Conservation (phyloP, 768 basidiomycete species). For the Porphyrellus cyaneotinctus region DNA sequence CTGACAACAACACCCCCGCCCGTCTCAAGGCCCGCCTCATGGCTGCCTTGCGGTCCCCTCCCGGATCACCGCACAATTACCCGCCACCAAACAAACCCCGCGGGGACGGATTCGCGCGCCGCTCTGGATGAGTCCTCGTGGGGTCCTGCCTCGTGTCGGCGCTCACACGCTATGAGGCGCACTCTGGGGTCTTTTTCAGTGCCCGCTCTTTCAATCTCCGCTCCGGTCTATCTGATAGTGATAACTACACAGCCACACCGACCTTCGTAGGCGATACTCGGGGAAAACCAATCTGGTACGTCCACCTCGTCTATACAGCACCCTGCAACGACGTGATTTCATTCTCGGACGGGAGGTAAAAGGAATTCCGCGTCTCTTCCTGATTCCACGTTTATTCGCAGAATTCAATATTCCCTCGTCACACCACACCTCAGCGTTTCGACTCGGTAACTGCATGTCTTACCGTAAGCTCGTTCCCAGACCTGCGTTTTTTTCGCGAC, state of each 20-base stretch:
- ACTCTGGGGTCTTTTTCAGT: constrained; percentile 5
- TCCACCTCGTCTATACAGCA: too few species aligned
- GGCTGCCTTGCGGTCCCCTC: constrained; percentile 13
- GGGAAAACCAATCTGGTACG: neutral
- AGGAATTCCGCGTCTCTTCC: constrained; percentile 1
- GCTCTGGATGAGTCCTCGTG: too few species aligned
- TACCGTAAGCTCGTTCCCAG: constrained; percentile 13
- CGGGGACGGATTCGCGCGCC: too few species aligned
- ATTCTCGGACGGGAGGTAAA: neutral
- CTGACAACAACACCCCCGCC: too few species aligned
- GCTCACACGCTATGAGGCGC: constrained; percentile 14
- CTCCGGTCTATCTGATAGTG: too few species aligned
- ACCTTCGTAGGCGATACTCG: neutral
- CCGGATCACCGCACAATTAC: constrained; percentile 10
- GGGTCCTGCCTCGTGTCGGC: constrained; percentile 31
- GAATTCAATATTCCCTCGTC: neutral
- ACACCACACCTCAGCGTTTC: constrained; percentile 8
- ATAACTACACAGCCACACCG: constrained; percentile 6
- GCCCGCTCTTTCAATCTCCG: constrained; percentile 8
- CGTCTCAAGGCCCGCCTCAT: constrained; percentile 23
- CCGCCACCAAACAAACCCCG: constrained; percentile 3
- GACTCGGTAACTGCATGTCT: constrained; percentile 9
- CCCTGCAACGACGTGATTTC: too few species aligned
- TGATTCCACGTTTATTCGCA: neutral
- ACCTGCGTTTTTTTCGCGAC: neutral